phyloP scores from a whole-genome alignment of 2,329 filamentous ascomycete genomes.

The Immersiporthe knoxdaviesiana region DNA sequence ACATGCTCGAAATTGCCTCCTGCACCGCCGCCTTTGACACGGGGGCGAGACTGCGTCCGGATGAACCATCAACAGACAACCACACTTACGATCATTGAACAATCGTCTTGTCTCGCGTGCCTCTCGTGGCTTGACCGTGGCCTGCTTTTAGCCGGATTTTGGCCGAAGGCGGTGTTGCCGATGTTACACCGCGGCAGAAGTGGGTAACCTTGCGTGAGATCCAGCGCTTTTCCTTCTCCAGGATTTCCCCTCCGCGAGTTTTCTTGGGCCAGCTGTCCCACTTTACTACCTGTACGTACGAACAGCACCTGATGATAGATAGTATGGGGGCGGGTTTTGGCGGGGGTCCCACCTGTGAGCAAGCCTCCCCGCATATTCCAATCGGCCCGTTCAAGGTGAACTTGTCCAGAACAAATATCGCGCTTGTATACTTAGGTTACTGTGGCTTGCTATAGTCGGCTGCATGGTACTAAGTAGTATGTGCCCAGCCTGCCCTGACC shows the following conservation, averaged over 20 bases:
- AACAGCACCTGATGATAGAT: not conserved
- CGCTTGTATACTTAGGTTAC: not conserved
- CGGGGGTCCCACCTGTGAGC: not conserved
- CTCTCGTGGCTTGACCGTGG: constrained; percentile 4
- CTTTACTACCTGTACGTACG: not conserved
- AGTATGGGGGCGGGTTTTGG: not conserved
- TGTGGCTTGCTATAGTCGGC: not conserved
- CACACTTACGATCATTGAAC: not conserved
- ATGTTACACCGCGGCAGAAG: not conserved
- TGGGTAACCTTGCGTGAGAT: not conserved
- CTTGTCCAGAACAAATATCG: not conserved
- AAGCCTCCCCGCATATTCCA: constrained; percentile 13
- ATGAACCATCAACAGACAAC: not conserved
- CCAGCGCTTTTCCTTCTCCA: not conserved
- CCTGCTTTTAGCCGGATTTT: constrained; percentile 13
- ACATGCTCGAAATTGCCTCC: no score
- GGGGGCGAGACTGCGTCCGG: not conserved
- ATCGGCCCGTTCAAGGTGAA: constrained; percentile 12
- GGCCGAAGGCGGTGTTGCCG: not conserved
- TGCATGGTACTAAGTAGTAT: no score
- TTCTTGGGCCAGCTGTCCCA: no score
- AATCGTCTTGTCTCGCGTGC: not conserved
- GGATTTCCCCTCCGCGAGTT: constrained; percentile 5
- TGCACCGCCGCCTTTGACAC: not conserved
- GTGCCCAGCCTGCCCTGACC: not conserved